Conservation (phyloP, 352 stramenopile genomes). For the Phytophthora cajani region DNA sequence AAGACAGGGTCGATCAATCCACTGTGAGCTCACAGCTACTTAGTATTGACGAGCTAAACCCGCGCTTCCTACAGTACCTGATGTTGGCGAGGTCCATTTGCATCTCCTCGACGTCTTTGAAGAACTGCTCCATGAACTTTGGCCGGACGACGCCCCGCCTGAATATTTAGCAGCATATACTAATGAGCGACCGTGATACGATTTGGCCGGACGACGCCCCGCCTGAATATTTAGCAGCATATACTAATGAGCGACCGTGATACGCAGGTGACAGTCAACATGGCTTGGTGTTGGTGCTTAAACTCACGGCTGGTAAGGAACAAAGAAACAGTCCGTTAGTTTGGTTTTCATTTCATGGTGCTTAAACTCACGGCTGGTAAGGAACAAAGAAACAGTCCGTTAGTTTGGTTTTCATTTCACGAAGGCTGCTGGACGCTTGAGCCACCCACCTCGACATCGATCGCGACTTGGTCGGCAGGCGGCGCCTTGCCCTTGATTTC, state of each 20-base stretch:
- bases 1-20: neutral
- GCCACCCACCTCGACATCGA: constrained; percentile 66
- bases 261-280: too few relatives aligned
- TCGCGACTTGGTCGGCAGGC: constrained; percentile 48
- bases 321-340: constrained; percentile 1
- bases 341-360: neutral
- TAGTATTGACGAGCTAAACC: neutral
- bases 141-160: constrained; percentile 65
- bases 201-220: constrained; percentile 71
- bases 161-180: neutral
- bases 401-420: neutral
- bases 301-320: neutral
- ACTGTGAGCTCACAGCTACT: neutral
- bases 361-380: neutral
- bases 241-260: too few relatives aligned
- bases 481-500: constrained; percentile 71
- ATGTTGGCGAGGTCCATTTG: constrained; percentile 94
- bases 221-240: constrained; percentile 24
- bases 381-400: neutral
- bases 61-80: constrained; percentile 36
- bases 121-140: constrained; percentile 96
- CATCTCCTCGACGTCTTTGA: constrained; percentile 95
- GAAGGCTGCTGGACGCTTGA: neutral
- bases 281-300: neutral
- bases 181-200: too few relatives aligned